phyloP scores from a whole-genome alignment of 1,284 basidiomycete species.

The Ceratobasidium sp. region DNA sequence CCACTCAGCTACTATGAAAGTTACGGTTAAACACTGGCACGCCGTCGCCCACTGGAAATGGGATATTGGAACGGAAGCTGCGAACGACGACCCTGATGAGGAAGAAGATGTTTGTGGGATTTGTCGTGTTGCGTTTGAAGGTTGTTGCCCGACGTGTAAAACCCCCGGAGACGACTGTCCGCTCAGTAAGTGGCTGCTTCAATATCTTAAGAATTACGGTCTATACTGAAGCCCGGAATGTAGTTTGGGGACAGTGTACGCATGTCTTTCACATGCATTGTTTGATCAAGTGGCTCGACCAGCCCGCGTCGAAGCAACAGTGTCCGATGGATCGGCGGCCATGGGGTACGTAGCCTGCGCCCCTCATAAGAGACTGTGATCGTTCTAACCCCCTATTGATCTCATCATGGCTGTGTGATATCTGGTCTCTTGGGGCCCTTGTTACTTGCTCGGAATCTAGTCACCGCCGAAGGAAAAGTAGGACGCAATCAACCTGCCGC shows the following conservation, averaged over 20 bases:
- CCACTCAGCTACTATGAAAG: constrained; percentile 67
- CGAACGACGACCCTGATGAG: constrained; percentile 62
- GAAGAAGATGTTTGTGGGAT: constrained; percentile 92
- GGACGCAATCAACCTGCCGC: constrained; percentile 15
- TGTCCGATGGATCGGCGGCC: constrained; percentile 93
- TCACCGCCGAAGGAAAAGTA: constrained; percentile 29
- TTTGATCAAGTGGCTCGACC: constrained; percentile 92
- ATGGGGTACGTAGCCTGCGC: constrained; percentile 76
- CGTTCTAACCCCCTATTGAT: background rate
- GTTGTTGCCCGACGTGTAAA: constrained; percentile 92
- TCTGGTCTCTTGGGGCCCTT: too few species aligned
- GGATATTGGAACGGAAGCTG: constrained; percentile 67
- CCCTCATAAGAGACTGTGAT: background rate
- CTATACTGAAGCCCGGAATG: constrained; percentile 13
- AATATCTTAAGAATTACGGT: background rate
- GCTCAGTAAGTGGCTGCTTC: constrained; percentile 71
- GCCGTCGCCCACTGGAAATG: constrained; percentile 89
- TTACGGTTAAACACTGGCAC: constrained; percentile 82
- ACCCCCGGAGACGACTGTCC: constrained; percentile 97
- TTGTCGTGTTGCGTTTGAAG: constrained; percentile 90
- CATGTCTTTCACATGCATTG: constrained; percentile 98
- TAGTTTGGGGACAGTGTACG: constrained; percentile 95
- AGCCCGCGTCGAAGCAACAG: constrained; percentile 85
- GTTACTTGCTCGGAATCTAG: background rate
- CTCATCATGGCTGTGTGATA: too few species aligned